These are phyloP conservation scores for Xylariaceae sp. DNA, from an alignment of 2,329 filamentous ascomycete species.

Conservation along the genomic window DNA sequence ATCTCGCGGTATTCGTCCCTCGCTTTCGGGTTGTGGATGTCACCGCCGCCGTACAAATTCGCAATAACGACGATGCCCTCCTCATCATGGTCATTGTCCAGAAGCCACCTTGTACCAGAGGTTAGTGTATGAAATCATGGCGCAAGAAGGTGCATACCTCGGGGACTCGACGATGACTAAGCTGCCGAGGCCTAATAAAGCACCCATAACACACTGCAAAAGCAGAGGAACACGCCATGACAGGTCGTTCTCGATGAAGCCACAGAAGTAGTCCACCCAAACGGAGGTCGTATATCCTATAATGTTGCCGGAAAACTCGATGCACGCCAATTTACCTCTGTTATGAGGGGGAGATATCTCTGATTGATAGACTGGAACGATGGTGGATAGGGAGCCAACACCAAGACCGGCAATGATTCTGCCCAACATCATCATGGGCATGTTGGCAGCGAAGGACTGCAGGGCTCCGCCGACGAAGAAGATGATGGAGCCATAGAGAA, in stretches of 20 bases:
- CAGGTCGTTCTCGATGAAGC: conserved; percentile 74
- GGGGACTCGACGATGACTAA: conserved; percentile 94
- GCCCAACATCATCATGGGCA: conserved; percentile 83
- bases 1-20: conserved; percentile 96
- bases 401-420: conserved; percentile 79
- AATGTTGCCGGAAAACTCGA: conserved; percentile 97
- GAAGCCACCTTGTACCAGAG: conserved; percentile 64
- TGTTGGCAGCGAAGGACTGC: conserved; percentile 72
- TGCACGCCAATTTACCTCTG: conserved; percentile 89
- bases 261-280: conserved; percentile 98
- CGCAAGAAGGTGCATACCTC: conserved; percentile 46
- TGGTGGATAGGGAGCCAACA: conserved; percentile 82
- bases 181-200: conserved; percentile 75
- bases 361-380: conserved; percentile 88
- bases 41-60: conserved; percentile 90
- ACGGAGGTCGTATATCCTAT: conserved; percentile 92
- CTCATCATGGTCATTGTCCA: conserved; percentile 96
- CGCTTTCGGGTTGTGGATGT: conserved; percentile 88
- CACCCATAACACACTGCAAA: conserved; percentile 93
- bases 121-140: conserved; percentile 19
- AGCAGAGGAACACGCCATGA: conserved; percentile 86
- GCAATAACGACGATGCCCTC: conserved; percentile 98
- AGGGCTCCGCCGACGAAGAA: conserved; percentile 80
- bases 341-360: conserved; percentile 96
- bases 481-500: conserved; percentile 85